Percentiles rank a stretch among this genome's conserved stretches.
These are phyloP conservation scores for Ochetophila trinervis DNA, from an alignment of 306 rosid genomes.

Conservation along the genomic window DNA sequence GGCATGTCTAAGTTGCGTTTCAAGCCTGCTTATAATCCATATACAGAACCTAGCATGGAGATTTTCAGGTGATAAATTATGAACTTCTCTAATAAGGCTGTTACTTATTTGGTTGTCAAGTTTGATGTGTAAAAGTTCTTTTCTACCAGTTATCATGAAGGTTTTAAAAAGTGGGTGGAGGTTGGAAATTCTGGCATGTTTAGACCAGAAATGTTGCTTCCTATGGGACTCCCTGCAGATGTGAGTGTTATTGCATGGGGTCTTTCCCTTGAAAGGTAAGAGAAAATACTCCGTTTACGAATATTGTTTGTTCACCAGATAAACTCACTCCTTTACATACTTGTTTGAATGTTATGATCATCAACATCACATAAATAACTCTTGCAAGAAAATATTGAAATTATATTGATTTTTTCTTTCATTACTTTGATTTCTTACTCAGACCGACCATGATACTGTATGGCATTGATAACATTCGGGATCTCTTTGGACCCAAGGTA, in stretches of 20 bases:
- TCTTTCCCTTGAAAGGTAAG: conserved; percentile 92
- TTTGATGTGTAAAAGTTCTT: neutral
- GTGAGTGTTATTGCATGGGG: conserved; percentile 96
- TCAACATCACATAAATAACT: neutral
- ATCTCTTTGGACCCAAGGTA: conserved; percentile 94
- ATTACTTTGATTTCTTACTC: conserved; percentile 21
- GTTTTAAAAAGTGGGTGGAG: conserved; percentile 87
- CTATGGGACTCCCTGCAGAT: conserved; percentile 98
- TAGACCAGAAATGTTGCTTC: conserved; percentile 95
- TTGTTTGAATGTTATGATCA: neutral
- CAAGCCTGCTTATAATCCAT: conserved; percentile 96
- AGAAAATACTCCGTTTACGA: neutral
- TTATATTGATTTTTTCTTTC: conserved; percentile 8
- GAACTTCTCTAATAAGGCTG: conserved; percentile 10
- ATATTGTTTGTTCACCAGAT: neutral
- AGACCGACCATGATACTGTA: conserved; percentile 98
- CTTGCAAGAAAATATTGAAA: conserved; percentile 2
- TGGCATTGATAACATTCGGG: conserved; percentile 85
- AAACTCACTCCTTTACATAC: neutral
- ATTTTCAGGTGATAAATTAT: conserved; percentile 62
- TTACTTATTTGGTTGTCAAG: conserved; percentile 14
- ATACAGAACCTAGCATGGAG: conserved; percentile 99
- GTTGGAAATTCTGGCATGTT: conserved; percentile 97
- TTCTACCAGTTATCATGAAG: conserved; percentile 78
- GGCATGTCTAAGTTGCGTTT: conserved; percentile 83